Conservation (phyloP, 176 grass and related monocot genomes). For the Luzula sylvatica region DNA sequence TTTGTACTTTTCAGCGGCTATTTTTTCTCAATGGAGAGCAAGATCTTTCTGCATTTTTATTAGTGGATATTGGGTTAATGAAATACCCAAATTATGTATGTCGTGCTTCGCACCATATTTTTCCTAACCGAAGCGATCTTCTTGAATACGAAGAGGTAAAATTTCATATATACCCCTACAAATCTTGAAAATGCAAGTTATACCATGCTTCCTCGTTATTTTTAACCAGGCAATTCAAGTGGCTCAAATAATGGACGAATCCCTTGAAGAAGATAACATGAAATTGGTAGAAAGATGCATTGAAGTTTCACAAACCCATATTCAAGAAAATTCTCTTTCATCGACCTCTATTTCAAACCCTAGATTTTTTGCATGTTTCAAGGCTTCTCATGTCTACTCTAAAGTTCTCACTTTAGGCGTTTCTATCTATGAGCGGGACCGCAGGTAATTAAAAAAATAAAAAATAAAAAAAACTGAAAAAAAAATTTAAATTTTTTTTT, state of each 20-base stretch:
- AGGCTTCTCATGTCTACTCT: conserved; percentile 64
- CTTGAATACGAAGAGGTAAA: conserved; percentile 81
- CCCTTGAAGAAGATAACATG: conserved; percentile 59
- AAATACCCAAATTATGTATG: conserved; percentile 75
- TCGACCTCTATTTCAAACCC: conserved; percentile 26
- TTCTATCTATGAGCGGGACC: conserved; percentile 64
- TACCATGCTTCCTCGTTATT: not conserved
- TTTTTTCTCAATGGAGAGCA: conserved; percentile 95
- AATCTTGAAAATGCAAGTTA: conserved; percentile 7
- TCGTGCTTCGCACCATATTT: conserved; percentile 42
- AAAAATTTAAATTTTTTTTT: not conserved
- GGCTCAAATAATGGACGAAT: conserved; percentile 82
- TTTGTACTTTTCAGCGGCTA: conserved; percentile 47
- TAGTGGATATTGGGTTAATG: conserved; percentile 78
- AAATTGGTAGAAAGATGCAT: conserved; percentile 71
- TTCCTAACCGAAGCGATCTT: conserved; percentile 50
- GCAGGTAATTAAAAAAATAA: conserved; percentile 38
- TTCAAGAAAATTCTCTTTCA: conserved; percentile 26
- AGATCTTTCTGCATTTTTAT: conserved; percentile 82
- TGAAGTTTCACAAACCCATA: conserved; percentile 52
- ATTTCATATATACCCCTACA: conserved; percentile 7
- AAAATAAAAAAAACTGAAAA: not conserved
- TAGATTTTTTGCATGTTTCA: conserved; percentile 68
- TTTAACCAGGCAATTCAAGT: conserved; percentile 71
- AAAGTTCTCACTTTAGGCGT: conserved; percentile 78